These are phyloP conservation scores for Wallacemonas sp. DNA, from an alignment of 208 protist species.

Conservation along the genomic window DNA sequence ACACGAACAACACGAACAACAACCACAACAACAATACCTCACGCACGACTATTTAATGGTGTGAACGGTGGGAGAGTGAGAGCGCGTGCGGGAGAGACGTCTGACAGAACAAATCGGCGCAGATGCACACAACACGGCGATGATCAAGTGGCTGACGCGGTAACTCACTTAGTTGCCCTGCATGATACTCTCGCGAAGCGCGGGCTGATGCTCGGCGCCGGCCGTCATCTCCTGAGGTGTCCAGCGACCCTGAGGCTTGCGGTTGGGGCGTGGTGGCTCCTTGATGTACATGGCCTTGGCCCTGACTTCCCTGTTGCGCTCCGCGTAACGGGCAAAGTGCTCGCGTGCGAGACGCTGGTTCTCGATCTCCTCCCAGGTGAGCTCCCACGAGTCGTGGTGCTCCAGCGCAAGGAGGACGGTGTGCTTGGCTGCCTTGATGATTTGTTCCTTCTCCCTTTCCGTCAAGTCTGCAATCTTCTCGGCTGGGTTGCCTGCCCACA, in stretches of 20 bases:
- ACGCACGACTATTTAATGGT: no score
- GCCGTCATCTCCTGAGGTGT: conserved; percentile 74
- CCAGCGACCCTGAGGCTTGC: conserved; percentile 68
- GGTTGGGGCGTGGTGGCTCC: conserved; percentile 82
- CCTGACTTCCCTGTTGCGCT: conserved; percentile 75
- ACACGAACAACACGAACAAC: background rate
- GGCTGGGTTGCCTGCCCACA: conserved; percentile 92
- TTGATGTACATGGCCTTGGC: conserved; percentile 90
- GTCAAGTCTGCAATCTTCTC: conserved; percentile 86
- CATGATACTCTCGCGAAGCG: conserved; percentile 55
- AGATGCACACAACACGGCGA: background rate
- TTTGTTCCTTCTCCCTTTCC: conserved; percentile 85
- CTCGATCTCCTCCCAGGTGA: conserved; percentile 89
- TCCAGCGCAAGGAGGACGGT: conserved; percentile 88
- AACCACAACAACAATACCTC: conserved; percentile 8
- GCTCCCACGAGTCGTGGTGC: conserved; percentile 88
- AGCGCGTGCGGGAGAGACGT: no score
- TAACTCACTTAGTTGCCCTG: conserved; percentile 57
- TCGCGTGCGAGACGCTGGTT: conserved; percentile 79
- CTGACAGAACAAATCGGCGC: no score
- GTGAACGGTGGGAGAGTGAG: no score
- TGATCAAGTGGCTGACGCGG: background rate
- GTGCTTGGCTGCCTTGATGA: conserved; percentile 90
- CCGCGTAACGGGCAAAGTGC: conserved; percentile 58
- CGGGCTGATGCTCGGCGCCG: conserved; percentile 67